Evolutionary conservation across 1,284 basidiomycete species (phyloP).

Genomic region (Golubevia sp.): DNA sequence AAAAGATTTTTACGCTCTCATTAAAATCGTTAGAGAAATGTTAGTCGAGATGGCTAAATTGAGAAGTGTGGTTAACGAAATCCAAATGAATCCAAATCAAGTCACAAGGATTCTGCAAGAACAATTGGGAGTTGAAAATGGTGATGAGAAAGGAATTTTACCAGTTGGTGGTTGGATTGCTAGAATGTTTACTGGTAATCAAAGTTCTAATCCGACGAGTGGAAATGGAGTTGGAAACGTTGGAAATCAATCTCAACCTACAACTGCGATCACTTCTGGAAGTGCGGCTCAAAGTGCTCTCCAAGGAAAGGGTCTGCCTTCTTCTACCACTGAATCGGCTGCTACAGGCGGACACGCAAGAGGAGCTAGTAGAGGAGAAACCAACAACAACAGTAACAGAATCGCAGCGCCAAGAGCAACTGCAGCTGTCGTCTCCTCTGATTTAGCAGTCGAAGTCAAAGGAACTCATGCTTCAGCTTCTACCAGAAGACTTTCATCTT

Average conservation of each 20-base stretch:
- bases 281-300: background rate
- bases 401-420: slow-evolving; percentile 25
- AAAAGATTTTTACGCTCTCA: slow-evolving; percentile 79
- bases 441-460: slow-evolving; percentile 42
- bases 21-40: slow-evolving; percentile 83
- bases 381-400: background rate
- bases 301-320: background rate
- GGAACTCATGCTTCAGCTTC: slow-evolving; percentile 19
- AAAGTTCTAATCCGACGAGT: background rate
- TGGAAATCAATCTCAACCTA: background rate
- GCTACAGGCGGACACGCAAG: background rate
- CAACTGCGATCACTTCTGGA: background rate
- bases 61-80: slow-evolving; percentile 81
- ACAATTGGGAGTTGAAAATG: background rate
- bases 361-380: background rate
- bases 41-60: slow-evolving; percentile 83
- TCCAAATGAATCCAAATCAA: slow-evolving; percentile 81
- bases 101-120: slow-evolving; percentile 56
- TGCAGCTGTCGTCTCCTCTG: slow-evolving; percentile 28
- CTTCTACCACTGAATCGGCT: background rate
- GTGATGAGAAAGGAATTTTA: background rate
- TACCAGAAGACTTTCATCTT: background rate
- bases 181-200: background rate
- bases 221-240: background rate
- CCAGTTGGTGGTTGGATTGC: background rate